Base-by-base conservation (phyloP, 2,329 filamentous ascomycete species). In the Emergomyces africanus region DNA sequence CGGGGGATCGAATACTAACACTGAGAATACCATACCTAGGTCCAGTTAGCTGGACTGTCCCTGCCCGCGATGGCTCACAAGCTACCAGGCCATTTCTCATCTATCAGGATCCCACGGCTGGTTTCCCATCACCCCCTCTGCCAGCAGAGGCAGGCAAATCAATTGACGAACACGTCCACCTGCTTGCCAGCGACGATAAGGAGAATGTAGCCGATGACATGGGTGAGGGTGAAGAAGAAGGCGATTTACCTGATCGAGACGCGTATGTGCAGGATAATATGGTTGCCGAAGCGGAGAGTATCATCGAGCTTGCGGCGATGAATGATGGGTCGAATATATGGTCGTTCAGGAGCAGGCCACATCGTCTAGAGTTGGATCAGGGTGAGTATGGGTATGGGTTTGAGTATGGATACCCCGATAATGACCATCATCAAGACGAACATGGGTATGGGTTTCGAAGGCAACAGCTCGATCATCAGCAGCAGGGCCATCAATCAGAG, bases 21-120 rank as follows among this genome's bases (percentile, higher is more conserved):
- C 51, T 58, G 18, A 51, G 53, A 33, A 57, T 60, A 35, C 61
- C 61, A 15, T 62, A 59, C 54, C 20, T 62, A n/a, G 62, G 61
- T 1, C 62, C 62, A 5, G 55, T 64, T 5, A 61, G 59, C n/a
- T 64, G 62, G 62, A 62, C 62, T 30, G 51, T 61, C 33, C 61
- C 61, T 15, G 42, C 54, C 18, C 59, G 57, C 41, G 55, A 39
- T n/a, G 35, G 42, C 25, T 23, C n/a, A 50, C 41, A 57, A 44
- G 44, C 25, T 30, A 61, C 62, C 10, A 41, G 49, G 33, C 61
- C 62, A 20, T 64, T 64, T 48, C 55, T 64, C 44, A 64, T 64
- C 20, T 64, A 62, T 30, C 61, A 64, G 33, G 62, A 64, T 49
- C 62, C 61, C 59, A 61, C 42, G 30, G 57, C 39, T 20, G 55